Evolutionary conservation across 306 rosid species (phyloP), one percentile per base, ranked within the genome.

Genomic region (Cicer arietinum): DNA sequence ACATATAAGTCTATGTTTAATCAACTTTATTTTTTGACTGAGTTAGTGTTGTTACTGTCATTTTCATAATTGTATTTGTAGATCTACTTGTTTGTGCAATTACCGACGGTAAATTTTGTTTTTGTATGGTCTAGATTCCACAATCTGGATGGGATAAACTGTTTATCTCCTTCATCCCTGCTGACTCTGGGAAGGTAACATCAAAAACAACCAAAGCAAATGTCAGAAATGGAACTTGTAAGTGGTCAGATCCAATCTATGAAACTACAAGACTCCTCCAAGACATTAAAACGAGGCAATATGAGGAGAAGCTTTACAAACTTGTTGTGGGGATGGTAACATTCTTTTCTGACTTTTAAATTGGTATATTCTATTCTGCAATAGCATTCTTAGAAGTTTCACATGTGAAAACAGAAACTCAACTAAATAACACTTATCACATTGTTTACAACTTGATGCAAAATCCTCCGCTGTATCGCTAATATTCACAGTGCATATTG

Each of bases 141-240:
- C 99, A 85, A 83, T 80, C 88, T 11, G 99, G 99, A 83, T 92
- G 99, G 99, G 99, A 95, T 85, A 95, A 95, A 77, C 78, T 95
- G 78, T 92, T 89, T 81, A 86, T 95, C 81, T 90, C 98, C 69
- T 88, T 89, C 78, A 77, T 89, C 75, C 92, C 99, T 51, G 87
- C 87, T 67, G 98, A 95, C 85, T 74, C 99, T 44, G 99, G 92
- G 74, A 95, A 92, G 90, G 87, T 86, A 72, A 92, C 90, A 14
- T 79, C 96, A 58, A 95, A 95, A 86, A 95, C 98, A 69, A 90
- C 99, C 68, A 95, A 92, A 84, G 96, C 98, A 73, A 95, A 90
- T 85, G 99, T 92, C 84, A 89, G 96, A 85, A 95, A 91, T 85
- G 99, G 98, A 56, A 83, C 96, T 30, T 95, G 98, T 90, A 95